Evolutionary conservation across 1,284 basidiomycete species (phyloP), one percentile per base, ranked within the genome.

Genomic region (Thelephora terrestris): DNA sequence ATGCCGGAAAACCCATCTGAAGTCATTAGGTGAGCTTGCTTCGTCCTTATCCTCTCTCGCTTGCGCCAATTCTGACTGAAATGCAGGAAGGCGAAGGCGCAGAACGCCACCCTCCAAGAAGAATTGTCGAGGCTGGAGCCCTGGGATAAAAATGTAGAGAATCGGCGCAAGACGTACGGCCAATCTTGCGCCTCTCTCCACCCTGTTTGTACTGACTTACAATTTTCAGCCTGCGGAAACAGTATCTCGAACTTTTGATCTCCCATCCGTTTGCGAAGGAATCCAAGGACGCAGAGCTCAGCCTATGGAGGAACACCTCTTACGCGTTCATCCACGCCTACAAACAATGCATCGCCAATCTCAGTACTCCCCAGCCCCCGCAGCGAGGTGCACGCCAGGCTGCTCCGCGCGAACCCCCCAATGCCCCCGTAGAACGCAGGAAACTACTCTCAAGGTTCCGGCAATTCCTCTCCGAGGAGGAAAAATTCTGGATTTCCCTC

Each of bases 231-330:
- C 73, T 91, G 46, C 80, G 91, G 50, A 78, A 82, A 49, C 76
- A 78, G 35, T 85, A 91, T 64, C 71, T 92, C 45, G 77, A 75
- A 32, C 67, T 94, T 27, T 72, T 95, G 17, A 80, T 93, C 55
- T 65, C 80, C 21, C 74, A 91, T 58, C 84, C 89, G 0, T 79
- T 79, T 52, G 75, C 81, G 42, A 78, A 76, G 43, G 85, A 91
- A 62, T 81, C 86, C 34, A 83, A 84, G 61, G 85, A 87, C 65
- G 79, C 84, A 39, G 89, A 93, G 60, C 85, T 75, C 42, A 79
- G 84, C 49, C 73, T 96, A 9, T 96, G 93, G 92, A 85, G 92
- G 76, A 83, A 91, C 58, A 95, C 92, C 0, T 89, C 90, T 18
- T 89, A 97, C 67, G 73, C 79, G 35, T 79, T 93, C 64, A 96